Conservation (phyloP, 805 yeast species). For the Wickerhamomyces subpelliculosus region DNA sequence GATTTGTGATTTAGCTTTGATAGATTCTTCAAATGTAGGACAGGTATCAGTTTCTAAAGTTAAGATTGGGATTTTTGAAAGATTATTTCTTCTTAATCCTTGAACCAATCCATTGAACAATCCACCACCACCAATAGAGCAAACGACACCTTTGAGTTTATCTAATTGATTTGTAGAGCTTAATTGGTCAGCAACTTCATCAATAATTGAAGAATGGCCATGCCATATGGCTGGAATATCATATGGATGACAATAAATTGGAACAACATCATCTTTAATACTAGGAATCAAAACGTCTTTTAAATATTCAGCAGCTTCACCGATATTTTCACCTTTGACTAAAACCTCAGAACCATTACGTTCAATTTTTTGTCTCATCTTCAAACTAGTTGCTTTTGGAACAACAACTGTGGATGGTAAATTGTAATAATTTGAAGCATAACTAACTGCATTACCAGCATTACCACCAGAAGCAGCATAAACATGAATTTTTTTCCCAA, state of each 20-base stretch:
- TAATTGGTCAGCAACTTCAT: constrained; percentile 31
- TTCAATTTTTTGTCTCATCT: constrained; percentile 39
- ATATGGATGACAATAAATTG: constrained; percentile 51
- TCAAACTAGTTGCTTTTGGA: constrained; percentile 40
- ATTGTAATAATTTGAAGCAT: constrained; percentile 31
- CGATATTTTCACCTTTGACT: constrained; percentile 38
- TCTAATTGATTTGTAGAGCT: constrained; percentile 15
- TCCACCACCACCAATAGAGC: constrained; percentile 57
- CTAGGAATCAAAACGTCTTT: constrained; percentile 23
- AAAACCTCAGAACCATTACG: constrained; percentile 45
- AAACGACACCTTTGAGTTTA: constrained; percentile 37
- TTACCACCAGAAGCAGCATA: constrained; percentile 52
- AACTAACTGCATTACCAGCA: constrained; percentile 50
- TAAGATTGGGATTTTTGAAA: constrained; percentile 33
- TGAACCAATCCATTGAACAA: constrained; percentile 43
- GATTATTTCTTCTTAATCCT: constrained; percentile 32
- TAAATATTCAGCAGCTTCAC: constrained; percentile 44
- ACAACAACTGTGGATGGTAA: constrained; percentile 50
- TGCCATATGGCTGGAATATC: constrained; percentile 46
- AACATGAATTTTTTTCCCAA: constrained; percentile 29
- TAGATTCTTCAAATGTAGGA: constrained; percentile 47
- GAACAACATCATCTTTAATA: constrained; percentile 19
- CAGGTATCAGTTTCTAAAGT: constrained; percentile 60
- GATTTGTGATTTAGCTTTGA: constrained; percentile 38
- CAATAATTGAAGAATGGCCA: constrained; percentile 43